These are phyloP conservation scores for Mrakiaceae sp. DNA, from an alignment of 1,284 basidiomycete genomes.

Conservation along the genomic window DNA sequence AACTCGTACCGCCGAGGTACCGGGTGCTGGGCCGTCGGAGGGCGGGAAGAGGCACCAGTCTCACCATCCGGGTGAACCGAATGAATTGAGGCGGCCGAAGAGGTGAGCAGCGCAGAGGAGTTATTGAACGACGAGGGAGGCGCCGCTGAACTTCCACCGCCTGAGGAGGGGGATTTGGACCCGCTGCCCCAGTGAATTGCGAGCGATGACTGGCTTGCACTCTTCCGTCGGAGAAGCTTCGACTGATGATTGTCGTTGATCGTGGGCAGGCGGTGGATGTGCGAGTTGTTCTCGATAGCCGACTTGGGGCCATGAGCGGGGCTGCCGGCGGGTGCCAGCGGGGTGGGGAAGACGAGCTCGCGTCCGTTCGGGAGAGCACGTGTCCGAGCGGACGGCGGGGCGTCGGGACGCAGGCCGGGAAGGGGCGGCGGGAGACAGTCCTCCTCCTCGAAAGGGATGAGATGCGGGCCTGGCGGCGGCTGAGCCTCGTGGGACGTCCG, in stretches of 20 bases:
- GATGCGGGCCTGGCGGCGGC: conserved; percentile 11
- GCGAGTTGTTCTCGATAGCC: neutral
- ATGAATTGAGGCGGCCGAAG: conserved; percentile 10
- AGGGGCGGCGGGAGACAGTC: conserved; percentile 5
- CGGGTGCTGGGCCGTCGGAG: neutral
- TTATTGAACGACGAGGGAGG: conserved; percentile 3
- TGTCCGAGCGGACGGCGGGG: conserved; percentile 8
- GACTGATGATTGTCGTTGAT: neutral
- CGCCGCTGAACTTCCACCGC: neutral
- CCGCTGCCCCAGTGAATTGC: neutral
- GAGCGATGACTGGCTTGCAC: neutral
- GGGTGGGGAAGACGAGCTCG: conserved; percentile 13
- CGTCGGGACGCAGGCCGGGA: neutral
- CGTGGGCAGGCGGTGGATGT: neutral
- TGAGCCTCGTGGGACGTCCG: conserved; percentile 6
- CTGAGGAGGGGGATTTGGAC: neutral
- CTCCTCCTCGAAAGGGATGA: conserved; percentile 17
- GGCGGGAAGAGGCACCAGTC: neutral
- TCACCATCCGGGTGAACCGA: neutral
- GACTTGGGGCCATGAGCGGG: neutral
- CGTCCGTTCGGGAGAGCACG: conserved; percentile 9
- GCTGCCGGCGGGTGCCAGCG: conserved; percentile 5
- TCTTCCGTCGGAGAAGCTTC: neutral
- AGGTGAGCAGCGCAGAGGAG: neutral
- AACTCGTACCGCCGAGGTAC: conserved; percentile 15